Evolutionary conservation across 148 eudicot species (phyloP).

Genomic region (Fagopyrum homotropicum): DNA sequence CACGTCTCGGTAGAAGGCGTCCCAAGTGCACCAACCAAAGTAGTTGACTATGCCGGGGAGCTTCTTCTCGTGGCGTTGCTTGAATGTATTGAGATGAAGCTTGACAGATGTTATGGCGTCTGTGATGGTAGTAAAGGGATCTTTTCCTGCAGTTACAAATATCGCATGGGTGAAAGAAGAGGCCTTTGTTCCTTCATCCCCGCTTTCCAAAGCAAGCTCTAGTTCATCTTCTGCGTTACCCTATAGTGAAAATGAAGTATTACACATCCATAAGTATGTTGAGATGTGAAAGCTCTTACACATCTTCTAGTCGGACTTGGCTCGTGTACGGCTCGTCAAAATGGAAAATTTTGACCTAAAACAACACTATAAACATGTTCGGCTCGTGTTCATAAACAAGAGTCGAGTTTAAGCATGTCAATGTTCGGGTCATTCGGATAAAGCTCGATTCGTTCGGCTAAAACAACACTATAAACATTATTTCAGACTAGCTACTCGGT

Average conservation of each 20-base stretch:
- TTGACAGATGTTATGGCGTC: constrained; percentile 58
- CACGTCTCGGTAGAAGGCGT: constrained; percentile 87
- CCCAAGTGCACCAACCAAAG: constrained; percentile 98
- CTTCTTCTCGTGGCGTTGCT: constrained; percentile 62
- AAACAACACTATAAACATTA: too few species aligned
- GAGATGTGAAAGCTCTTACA: neutral
- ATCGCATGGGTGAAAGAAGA: constrained; percentile 42
- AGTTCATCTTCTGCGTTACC: constrained; percentile 57
- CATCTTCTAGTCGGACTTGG: too few species aligned
- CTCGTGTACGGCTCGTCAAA: too few species aligned
- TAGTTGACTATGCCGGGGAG: constrained; percentile 62
- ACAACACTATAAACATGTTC: too few species aligned
- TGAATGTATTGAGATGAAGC: constrained; percentile 45
- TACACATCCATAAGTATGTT: neutral
- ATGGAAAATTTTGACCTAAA: too few species aligned
- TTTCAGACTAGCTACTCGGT: too few species aligned
- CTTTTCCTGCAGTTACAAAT: constrained; percentile 49
- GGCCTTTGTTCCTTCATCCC: constrained; percentile 41
- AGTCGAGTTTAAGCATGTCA: too few species aligned
- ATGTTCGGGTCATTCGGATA: too few species aligned
- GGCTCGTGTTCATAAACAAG: too few species aligned
- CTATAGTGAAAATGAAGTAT: constrained; percentile 9
- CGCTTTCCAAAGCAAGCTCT: constrained; percentile 72
- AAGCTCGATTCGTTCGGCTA: too few species aligned
- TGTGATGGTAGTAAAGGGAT: constrained; percentile 52